Percentiles rank a stretch among this genome's conserved stretches.
These are phyloP conservation scores for Trichoderma virens DNA, from an alignment of 495 filamentous ascomycete genomes.

Conservation along the genomic window DNA sequence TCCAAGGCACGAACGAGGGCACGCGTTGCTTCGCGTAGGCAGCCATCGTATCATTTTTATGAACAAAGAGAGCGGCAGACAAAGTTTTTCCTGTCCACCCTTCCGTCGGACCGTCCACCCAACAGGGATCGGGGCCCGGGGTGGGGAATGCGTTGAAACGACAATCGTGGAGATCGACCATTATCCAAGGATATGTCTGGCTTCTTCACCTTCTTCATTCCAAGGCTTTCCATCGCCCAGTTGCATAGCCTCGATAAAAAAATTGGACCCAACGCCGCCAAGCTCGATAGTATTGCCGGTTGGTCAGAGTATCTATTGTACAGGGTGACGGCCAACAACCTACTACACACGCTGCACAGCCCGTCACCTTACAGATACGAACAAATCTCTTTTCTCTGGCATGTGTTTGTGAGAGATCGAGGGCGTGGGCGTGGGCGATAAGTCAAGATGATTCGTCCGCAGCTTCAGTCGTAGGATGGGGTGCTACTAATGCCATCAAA, in stretches of 20 bases:
- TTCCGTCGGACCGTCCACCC: constrained; percentile 5
- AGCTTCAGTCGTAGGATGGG: too few species aligned
- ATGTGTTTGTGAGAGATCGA: too few species aligned
- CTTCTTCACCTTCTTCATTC: neutral
- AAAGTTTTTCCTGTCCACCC: neutral
- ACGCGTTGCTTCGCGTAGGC: neutral
- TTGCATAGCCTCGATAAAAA: neutral
- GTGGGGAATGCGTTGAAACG: neutral
- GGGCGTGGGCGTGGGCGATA: too few species aligned
- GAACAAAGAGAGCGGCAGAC: neutral
- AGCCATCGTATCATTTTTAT: neutral
- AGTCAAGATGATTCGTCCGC: too few species aligned
- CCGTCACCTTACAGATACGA: too few species aligned
- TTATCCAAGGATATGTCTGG: neutral
- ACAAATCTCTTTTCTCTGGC: too few species aligned
- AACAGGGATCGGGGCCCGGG: neutral
- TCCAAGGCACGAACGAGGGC: neutral
- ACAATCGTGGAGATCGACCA: neutral
- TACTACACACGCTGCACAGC: too few species aligned
- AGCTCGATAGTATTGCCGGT: neutral
- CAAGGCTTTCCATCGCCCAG: neutral
- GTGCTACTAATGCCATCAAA: neutral
- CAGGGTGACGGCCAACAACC: too few species aligned
- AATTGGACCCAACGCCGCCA: neutral
- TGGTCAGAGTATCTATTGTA: too few species aligned